Conservation (phyloP, 257 asterid species). For the Primulina huaijiensis region DNA sequence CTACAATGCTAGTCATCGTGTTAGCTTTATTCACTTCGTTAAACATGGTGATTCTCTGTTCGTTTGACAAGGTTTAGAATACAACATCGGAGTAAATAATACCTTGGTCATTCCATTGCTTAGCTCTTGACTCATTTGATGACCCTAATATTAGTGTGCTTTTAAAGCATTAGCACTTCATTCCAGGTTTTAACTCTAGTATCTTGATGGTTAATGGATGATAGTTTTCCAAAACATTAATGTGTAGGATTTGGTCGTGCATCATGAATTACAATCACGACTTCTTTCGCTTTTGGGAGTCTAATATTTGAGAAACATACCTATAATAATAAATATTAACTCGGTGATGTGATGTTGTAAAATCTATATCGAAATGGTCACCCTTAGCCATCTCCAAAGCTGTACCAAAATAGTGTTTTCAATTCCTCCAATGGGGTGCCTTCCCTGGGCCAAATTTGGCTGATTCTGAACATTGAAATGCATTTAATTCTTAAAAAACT, state of each 20-base stretch:
- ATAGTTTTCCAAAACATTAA: neutral
- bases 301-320: neutral
- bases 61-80: neutral
- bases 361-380: neutral
- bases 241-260: neutral
- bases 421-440: too few species aligned
- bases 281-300: too few species aligned
- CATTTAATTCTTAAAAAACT: neutral
- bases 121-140: too few species aligned
- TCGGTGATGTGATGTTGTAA: too few species aligned
- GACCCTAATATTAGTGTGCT: too few species aligned
- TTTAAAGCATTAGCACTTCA: neutral
- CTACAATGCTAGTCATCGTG: neutral
- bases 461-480: neutral
- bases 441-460: too few species aligned
- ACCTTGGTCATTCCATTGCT: neutral
- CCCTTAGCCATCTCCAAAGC: too few species aligned
- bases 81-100: slow-evolving; percentile 13
- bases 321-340: too few species aligned
- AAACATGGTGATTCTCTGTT: neutral
- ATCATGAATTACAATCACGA: too few species aligned
- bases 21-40: neutral
- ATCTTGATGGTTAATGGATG: neutral
- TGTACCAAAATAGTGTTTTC: too few species aligned
- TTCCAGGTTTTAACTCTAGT: neutral